These are phyloP conservation scores for Erigeron philadelphicus DNA, from an alignment of 140 eudicot genomes.

Conservation along the genomic window DNA sequence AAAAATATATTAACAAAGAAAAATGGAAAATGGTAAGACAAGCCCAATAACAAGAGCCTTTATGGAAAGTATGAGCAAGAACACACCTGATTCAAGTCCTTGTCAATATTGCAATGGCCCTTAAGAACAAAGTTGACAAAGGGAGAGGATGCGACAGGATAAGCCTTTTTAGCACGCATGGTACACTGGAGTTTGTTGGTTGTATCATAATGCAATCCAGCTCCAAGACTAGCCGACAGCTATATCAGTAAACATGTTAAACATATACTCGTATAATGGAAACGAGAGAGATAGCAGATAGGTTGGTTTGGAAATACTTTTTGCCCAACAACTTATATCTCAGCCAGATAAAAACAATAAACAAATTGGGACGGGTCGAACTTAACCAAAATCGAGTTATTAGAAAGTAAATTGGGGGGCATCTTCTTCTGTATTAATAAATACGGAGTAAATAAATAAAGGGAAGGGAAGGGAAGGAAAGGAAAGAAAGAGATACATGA, in stretches of 20 bases:
- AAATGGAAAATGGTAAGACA: too few species aligned
- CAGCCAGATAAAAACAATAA: not conserved
- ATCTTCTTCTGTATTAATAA: too few species aligned
- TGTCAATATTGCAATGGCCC: constrained; percentile 51
- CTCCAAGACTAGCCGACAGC: constrained; percentile 62
- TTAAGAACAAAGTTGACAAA: constrained; percentile 52
- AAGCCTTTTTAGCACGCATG: constrained; percentile 66
- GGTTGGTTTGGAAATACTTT: not conserved
- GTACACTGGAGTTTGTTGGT: constrained; percentile 43
- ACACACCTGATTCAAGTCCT: constrained; percentile 64
- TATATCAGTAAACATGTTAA: too few species aligned
- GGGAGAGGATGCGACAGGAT: constrained; percentile 51
- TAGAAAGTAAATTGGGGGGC: too few species aligned
- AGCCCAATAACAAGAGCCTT: too few species aligned
- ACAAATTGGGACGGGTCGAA: too few species aligned
- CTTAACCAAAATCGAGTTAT: too few species aligned
- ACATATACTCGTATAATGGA: too few species aligned
- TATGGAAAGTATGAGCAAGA: not conserved
- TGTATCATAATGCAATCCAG: constrained; percentile 67
- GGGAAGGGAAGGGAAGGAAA: not conserved
- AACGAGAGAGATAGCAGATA: not conserved
- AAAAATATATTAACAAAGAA: too few species aligned
- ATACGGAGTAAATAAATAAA: too few species aligned
- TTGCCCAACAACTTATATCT: not conserved
- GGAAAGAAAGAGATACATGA: constrained; percentile 37